Conservation (phyloP, 352 stramenopile species). For the Lagenidium sp. region DNA sequence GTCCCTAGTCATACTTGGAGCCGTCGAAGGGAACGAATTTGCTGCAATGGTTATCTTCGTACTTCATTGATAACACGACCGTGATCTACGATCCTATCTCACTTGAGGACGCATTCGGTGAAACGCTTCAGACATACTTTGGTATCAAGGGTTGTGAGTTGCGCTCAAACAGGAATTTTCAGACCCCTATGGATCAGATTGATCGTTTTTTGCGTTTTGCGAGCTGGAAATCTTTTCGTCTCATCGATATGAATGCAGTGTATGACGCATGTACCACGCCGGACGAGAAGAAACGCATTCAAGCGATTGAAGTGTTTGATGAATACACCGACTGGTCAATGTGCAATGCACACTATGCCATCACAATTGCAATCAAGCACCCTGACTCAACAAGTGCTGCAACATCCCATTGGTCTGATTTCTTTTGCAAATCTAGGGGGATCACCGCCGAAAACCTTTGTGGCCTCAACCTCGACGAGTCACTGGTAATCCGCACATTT, state of each 20-base stretch:
- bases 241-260: constrained; percentile 62
- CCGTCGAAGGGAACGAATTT: constrained; percentile 31
- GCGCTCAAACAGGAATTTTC: constrained; percentile 27
- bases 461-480: neutral
- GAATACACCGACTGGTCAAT: constrained; percentile 58
- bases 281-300: constrained; percentile 35
- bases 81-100: constrained; percentile 58
- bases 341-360: constrained; percentile 58
- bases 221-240: constrained; percentile 28
- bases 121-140: constrained; percentile 53
- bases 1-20: constrained; percentile 69
- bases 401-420: constrained; percentile 18
- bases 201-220: constrained; percentile 18
- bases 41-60: constrained; percentile 28
- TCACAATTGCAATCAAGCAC: constrained; percentile 37
- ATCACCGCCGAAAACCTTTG: no score
- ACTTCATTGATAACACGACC: constrained; percentile 29
- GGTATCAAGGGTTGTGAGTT: constrained; percentile 57
- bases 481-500: constrained; percentile 40
- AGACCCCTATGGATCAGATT: constrained; percentile 26
- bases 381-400: neutral
- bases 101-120: constrained; percentile 32
- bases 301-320: constrained; percentile 54
- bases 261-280: constrained; percentile 22
- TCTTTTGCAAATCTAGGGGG: constrained; percentile 16